Base-by-base conservation (phyloP, 1,284 basidiomycete genomes). In the Trichosporon asahii region DNA sequence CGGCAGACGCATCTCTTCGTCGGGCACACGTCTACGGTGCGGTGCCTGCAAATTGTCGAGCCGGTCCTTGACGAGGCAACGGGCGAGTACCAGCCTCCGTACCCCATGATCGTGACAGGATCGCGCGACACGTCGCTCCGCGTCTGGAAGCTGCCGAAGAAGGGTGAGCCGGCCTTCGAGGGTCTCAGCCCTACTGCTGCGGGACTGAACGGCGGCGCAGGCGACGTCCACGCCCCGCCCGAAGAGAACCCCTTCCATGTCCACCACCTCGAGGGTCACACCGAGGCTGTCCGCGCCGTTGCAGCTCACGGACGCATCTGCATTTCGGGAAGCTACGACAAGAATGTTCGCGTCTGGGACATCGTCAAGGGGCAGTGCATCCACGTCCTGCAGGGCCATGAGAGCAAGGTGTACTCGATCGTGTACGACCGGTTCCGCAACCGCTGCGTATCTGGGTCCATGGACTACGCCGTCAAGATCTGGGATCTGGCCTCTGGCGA, bases 311-410 rank as follows among this genome's bases (percentile, higher is more conserved):
- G 95, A 3, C 87, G 92, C 55, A 94, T 91, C 1, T 87, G 96
- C 61, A 91, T 95, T 25, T 95, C 93, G n/a, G 95, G 94, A 31
- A 95, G 93, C 76, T 98, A 98, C 83, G 95, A 98, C 80, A 91
- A 89, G 79, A 92, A 90, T 3, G 94, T 97, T 46, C 89, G 95
- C 46, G 91, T 97, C 40, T 98, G 95, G 95, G 94, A 98, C 80
- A 91, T 94, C 70, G 87, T 94, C 73, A 91, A 89, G n/a, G 95
- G 95, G 12, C 86, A 88, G 55, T 92, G 91, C 80, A 90, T 89
- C 77, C 91, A 90, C 86, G 87, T 91, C 7, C 86, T 98, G 64
- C 86, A 87, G 2, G 95, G 95, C 0, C 95, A 98, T 80, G 91
- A 91, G 27, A 91, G 94, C 80, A 96, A 95, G 88, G 94, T 95